Conservation (phyloP, 257 asterid species). For the Solanum peruvianum region DNA sequence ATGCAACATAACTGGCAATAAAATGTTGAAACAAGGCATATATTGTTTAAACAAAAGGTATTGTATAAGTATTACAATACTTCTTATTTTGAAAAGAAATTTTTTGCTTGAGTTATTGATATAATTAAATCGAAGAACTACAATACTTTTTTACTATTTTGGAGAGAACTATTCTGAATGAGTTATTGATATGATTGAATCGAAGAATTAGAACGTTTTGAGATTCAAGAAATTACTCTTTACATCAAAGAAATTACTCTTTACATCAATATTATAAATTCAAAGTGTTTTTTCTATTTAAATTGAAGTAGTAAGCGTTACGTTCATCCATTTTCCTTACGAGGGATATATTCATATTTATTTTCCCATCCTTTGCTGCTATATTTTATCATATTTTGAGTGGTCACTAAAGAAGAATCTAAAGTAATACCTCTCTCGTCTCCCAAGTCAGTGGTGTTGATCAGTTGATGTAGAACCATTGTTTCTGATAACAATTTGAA, state of each 20-base stretch:
- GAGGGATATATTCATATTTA: neutral
- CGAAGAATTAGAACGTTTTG: neutral
- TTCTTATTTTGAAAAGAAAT: too few species aligned
- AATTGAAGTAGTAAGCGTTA: neutral
- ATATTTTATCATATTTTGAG: neutral
- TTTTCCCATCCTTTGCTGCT: neutral
- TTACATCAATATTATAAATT: neutral
- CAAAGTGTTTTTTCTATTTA: neutral
- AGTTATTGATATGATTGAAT: neutral
- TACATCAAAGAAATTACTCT: neutral
- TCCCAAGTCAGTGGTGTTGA: neutral
- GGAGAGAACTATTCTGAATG: neutral
- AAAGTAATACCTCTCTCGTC: neutral
- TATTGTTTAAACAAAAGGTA: too few species aligned
- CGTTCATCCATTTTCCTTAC: neutral
- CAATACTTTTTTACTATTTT: too few species aligned
- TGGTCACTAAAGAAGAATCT: neutral
- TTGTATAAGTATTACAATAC: too few species aligned
- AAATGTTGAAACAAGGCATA: too few species aligned
- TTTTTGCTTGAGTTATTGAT: too few species aligned
- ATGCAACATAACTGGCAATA: too few species aligned
- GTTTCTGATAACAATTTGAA: neutral
- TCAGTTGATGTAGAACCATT: neutral
- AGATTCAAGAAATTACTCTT: neutral
- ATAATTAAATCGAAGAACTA: too few species aligned